phyloP scores from a whole-genome alignment of 1,284 basidiomycete species.

The Vanrija humicola region DNA sequence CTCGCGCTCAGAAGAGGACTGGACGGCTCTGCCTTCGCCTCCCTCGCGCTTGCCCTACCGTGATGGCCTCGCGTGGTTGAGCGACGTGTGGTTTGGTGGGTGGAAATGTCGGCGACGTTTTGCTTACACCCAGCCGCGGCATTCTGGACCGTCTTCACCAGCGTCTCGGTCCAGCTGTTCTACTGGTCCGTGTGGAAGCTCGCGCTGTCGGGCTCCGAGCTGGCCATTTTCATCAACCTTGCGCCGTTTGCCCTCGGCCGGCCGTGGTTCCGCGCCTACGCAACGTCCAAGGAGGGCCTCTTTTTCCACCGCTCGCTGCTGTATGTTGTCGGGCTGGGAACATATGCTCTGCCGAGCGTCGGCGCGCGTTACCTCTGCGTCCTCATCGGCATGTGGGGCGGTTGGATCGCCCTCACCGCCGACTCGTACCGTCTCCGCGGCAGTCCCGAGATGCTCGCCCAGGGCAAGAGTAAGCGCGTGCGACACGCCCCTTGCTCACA shows the following conservation, averaged over 20 bases:
- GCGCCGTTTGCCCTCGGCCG: conserved; percentile 62
- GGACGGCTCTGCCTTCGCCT: conserved; percentile 11
- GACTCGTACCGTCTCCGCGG: conserved; percentile 56
- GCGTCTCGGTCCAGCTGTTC: conserved; percentile 77
- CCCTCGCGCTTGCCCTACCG: conserved; percentile 9
- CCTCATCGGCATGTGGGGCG: conserved; percentile 55
- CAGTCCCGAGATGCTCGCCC: conserved; percentile 49
- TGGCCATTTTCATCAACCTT: conserved; percentile 63
- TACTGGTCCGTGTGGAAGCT: conserved; percentile 91
- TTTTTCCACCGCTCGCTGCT: conserved; percentile 55
- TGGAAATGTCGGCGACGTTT: background rate
- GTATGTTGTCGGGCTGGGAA: conserved; percentile 58
- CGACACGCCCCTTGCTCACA: background rate
- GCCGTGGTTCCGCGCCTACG: conserved; percentile 52
- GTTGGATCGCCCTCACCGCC: conserved; percentile 56
- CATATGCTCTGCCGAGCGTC: conserved; percentile 59
- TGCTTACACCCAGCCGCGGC: conserved; percentile 60
- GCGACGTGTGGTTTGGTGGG: conserved; percentile 44
- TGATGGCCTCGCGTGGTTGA: conserved; percentile 28
- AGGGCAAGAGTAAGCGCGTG: conserved; percentile 58
- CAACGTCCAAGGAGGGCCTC: conserved; percentile 54
- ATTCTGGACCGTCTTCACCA: conserved; percentile 84
- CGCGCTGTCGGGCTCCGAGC: conserved; percentile 62
- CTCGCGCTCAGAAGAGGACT: conserved; percentile 17
- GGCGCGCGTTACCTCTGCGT: conserved; percentile 59